Evolutionary conservation across 331 rosid species (phyloP), one percentile per base, ranked within the genome.

Genomic region (Prunus yedoensis): DNA sequence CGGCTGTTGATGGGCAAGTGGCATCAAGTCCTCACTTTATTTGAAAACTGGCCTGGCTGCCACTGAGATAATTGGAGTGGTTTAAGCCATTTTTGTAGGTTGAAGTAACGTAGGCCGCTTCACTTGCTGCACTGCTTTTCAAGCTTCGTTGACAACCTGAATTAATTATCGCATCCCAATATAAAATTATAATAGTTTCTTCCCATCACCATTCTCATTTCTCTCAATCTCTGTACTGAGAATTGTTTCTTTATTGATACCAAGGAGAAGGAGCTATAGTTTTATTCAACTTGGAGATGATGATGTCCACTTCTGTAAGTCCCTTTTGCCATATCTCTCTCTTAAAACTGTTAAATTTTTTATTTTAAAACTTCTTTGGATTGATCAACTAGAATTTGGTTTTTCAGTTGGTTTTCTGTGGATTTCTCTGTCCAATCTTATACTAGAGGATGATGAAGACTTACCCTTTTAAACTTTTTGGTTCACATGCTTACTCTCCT

Each of bases 1-100:
- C 53, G 15, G 63, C 27, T 35, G 4, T 51, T 18, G 13, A 30
- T 11, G 23, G 65, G 15, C 41, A 72, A 38, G 66, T 57, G 76
- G 66, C 25, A 16, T 38, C 15, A 56, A 6, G 13, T 0, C 32
- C 4, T 2, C 17, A 21, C 4, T 58, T 20, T 9, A 5, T 47
- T 60, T 57, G 76, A 64, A 64, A 64, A 64, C 41, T 57, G 66
- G 66, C 41, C 38, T 20, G 71, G 38, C 71, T 30, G 73, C 58
- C 18, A 15, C 16, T 59, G 8, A 25, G 45, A 30, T 18, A 21
- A 47, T 17, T 18, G 2, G 2, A 68, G 59, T 49, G 8, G 73
- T 47, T 68, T 68, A 47, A 14, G 15, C 58, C 17, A 14, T 68
- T 72, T 56, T 41, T 27, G 76, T 59, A 56, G 54, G 1, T 14